Evolutionary conservation across 2,329 filamentous ascomycete genomes (phyloP), one percentile per base, ranked within the genome.

Genomic region (Achaetomium macrosporum): DNA sequence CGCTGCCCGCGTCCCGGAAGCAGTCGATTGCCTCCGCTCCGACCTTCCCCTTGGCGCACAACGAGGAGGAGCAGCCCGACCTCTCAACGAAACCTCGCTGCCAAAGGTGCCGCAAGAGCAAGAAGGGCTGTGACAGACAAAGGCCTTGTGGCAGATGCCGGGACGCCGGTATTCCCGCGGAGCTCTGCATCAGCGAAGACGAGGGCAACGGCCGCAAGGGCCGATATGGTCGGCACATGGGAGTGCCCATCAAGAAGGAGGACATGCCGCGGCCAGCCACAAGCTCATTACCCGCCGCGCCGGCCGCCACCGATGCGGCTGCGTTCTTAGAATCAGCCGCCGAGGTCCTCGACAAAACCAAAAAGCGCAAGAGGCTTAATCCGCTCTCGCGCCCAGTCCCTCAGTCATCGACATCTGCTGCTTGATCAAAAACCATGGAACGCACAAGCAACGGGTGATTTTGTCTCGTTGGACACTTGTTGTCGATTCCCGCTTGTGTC

Each of bases 101-200:
- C 76, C 93, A 99, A 70, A 87, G 93, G 54, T 99, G 93, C 77
- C 87, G 93, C 65, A 99, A 99, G 82, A 97, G 92, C 74, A 99
- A 99, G 79, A 99, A 99, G 74, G 93, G 93, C 12, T 99, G 93
- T 68, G 93, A 99, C 73, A 86, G 93, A 54, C 93, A 97, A 72
- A 85, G 93, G 37, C 93, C 93, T 29, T 99, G 93, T 66, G 89
- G 90, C 51, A 84, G 93, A 58, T 99, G 93, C 82, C 90, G 90
- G 69, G 93, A 99, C 72, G 93, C 93, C 41, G 93, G 93, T 17
- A 89, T 99, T 63, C 87, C 88, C 53, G 84, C 90, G 55, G 93
- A 97, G 61, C 89, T 92, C 59, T 99, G 93, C 70, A 83, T 99
- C 70, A 96, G 91, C 69, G 93, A 99, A 71, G 93, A 99, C 64